These are phyloP conservation scores for Epichloe hybrida DNA, from an alignment of 2,329 filamentous ascomycete genomes.

Conservation along the genomic window DNA sequence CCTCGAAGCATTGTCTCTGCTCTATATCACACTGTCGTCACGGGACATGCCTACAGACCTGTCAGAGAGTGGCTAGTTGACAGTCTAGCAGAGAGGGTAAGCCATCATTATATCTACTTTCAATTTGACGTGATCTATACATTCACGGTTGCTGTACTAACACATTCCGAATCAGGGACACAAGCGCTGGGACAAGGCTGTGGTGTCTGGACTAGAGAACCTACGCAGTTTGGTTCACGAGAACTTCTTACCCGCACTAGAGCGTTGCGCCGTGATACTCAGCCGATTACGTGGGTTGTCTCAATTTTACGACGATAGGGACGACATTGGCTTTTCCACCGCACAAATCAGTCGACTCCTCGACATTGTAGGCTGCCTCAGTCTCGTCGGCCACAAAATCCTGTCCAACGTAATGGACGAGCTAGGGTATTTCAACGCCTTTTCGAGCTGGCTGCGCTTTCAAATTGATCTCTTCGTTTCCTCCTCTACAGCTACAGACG, in stretches of 20 bases:
- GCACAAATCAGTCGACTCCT: constrained; percentile 49
- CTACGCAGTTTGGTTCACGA: constrained; percentile 70
- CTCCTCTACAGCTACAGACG: constrained; percentile 46
- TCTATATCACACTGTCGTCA: constrained; percentile 72
- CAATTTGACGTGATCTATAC: background rate
- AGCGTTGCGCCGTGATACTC: constrained; percentile 68
- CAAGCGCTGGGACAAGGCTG: constrained; percentile 88
- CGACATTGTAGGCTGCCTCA: constrained; percentile 63
- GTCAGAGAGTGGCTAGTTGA: constrained; percentile 84
- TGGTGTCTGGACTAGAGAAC: constrained; percentile 62
- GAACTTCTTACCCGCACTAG: constrained; percentile 76
- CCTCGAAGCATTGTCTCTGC: constrained; percentile 54
- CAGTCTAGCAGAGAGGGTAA: constrained; percentile 63
- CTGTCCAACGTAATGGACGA: constrained; percentile 62
- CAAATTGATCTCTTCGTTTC: constrained; percentile 68
- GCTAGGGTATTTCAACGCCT: constrained; percentile 60
- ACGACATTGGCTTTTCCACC: constrained; percentile 52
- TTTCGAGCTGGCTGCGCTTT: constrained; percentile 72
- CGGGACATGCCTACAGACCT: constrained; percentile 61
- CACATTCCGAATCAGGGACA: constrained; percentile 46
- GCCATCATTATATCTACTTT: constrained; percentile 17
- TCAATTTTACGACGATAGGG: constrained; percentile 56
- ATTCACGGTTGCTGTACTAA: background rate
- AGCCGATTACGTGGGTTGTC: constrained; percentile 75
- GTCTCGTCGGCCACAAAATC: constrained; percentile 60